Conservation (phyloP, 768 basidiomycete genomes). For the Hypholoma fasciculare region DNA sequence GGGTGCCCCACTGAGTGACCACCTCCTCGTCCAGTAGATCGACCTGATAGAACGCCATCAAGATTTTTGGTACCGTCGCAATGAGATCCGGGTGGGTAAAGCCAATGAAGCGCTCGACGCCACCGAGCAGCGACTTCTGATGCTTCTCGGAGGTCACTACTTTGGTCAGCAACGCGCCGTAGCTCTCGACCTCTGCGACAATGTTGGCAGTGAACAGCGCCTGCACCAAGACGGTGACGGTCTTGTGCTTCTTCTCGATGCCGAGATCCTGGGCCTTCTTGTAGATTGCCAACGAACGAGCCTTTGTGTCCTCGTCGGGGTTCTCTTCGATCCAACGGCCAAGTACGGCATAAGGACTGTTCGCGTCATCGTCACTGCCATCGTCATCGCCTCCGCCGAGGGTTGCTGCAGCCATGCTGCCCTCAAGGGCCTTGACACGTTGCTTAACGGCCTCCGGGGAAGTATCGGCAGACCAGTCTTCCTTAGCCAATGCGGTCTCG, state of each 20-base stretch:
- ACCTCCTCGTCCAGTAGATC: slow-evolving; percentile 94
- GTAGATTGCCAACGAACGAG: slow-evolving; percentile 67
- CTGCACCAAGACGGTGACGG: slow-evolving; percentile 80
- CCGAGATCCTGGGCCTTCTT: slow-evolving; percentile 90
- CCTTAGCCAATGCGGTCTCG: slow-evolving; percentile 59
- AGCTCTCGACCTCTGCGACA: slow-evolving; percentile 60
- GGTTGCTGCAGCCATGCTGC: slow-evolving; percentile 50
- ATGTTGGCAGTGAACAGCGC: slow-evolving; percentile 79
- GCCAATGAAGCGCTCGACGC: slow-evolving; percentile 85
- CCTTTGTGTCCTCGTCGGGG: slow-evolving; percentile 44
- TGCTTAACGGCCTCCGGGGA: slow-evolving; percentile 86
- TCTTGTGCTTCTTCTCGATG: slow-evolving; percentile 94
- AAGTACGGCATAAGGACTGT: slow-evolving; percentile 84
- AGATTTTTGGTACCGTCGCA: slow-evolving; percentile 78
- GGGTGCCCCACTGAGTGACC: slow-evolving; percentile 90
- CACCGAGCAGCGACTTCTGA: slow-evolving; percentile 92
- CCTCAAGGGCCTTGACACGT: slow-evolving; percentile 72
- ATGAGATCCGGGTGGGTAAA: slow-evolving; percentile 71
- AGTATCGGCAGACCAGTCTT: slow-evolving; percentile 93
- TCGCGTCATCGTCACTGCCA: slow-evolving; percentile 83
- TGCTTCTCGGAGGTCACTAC: slow-evolving; percentile 93
- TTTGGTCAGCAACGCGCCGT: slow-evolving; percentile 74
- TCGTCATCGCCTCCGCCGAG: slow-evolving; percentile 79
- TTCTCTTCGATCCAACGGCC: slow-evolving; percentile 86
- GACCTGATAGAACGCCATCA: slow-evolving; percentile 92